Evolutionary conservation across 169 alveolate species (phyloP), one percentile per base, ranked within the genome.

Genomic region (Babesia microti): DNA sequence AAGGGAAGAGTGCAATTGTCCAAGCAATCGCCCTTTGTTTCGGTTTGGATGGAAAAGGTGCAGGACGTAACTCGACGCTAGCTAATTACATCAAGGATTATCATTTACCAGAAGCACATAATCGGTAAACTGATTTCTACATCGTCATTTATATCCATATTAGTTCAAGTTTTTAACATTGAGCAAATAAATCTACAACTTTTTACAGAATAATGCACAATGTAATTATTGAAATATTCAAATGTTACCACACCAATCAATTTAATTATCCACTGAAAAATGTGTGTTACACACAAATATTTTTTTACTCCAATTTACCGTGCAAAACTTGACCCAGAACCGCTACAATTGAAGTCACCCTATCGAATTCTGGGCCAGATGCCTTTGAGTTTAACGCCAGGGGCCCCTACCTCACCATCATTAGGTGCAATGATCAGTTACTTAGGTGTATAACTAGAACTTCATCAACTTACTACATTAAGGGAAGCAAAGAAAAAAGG

Each of bases 1-100:
- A 58, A 52, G 86, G 86, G 0, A 76, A 76, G 60, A 76, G 86
- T 45, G 86, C 86, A 2, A 76, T 76, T 9, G 86, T 75, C 1
- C 86, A 76, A 33, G 86, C 78, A 11, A 52, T 76, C 53, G 86
- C 86, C 15, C 80, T 76, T 12, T 74, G 70, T 12, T 69, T 76
- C 49, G 86, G 86, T 4, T 74, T 78, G 3, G 63, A 65, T 30
- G 86, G 86, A 0, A 69, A 69, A 14, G 47, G 75, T 14, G 86
- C 72, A 21, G 86, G 86, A 0, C 52, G 86, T 19, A 79, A 76
- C 46, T 49, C 76, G 14, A 53, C 43, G 12, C 34, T 76, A 14
- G 39, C 65, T 19, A 73, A 65, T 21, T 76, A 76, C 51, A 76
- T 76, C 34, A 76, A 76, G 40, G 86, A 76, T 56, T 76, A 60